Base-by-base conservation (phyloP, 164 flowering plant species). In the Tinospora cordifolia region DNA sequence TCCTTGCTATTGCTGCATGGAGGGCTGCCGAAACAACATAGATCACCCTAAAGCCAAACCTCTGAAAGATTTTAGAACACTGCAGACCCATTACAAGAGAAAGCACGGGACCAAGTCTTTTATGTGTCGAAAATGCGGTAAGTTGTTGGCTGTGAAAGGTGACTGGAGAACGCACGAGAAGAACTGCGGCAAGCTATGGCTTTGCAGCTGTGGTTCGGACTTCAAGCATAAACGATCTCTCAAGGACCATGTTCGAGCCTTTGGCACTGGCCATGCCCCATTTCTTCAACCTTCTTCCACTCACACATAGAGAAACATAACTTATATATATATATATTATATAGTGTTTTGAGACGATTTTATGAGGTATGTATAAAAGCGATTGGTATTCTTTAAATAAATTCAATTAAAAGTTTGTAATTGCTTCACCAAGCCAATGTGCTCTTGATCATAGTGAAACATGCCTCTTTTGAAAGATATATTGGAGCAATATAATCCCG, bases 101-200 rank as follows among this genome's bases (percentile, higher is more conserved):
- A 87, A 87, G 76, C 93, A 87, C 63, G 89, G 97, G 8, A 87
- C 85, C 66, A 90, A 90, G 79, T 92, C 96, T 5, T 90, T 90
- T 77, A 86, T 84, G 88, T 90, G 90, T 60, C 72, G 96, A 68
- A 90, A 90, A 76, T 90, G 96, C 27, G 90, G 96, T 12, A 90
- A 90, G 76, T 87, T 92, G 0, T 90, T 90, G 62, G 96, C 96
- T 0, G 96, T 90, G 47, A 80, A 92, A 54, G 96, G 96, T 11
- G 96, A 90, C 65, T 90, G 96, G 96, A 82, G 96, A 71, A 90
- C 96, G 36, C 96, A 90, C 75, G 96, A 90, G 86, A 90, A 90
- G 87, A 90, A 90, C 70, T 90, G 96, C 83, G 96, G 96, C 65
- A 90, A 90, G 81, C 90, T 88, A 19, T 90, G 96, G 96, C 86